phyloP scores from a whole-genome alignment of 768 basidiomycete species.

The Amanita muscaria region DNA sequence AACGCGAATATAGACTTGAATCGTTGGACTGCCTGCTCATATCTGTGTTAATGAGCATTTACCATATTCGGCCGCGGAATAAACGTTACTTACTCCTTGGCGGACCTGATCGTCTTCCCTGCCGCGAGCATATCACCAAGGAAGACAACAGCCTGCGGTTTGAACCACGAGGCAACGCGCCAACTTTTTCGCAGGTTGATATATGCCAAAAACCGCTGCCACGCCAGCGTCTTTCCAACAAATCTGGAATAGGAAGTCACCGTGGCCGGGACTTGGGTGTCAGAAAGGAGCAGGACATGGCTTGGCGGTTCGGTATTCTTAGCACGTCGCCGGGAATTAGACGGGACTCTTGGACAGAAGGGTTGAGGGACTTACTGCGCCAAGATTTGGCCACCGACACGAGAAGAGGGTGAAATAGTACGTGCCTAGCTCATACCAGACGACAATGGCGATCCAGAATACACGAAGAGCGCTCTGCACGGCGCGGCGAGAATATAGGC shows the following conservation, averaged over 20 bases:
- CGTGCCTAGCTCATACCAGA: conserved; percentile 57
- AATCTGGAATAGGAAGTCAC: conserved; percentile 1
- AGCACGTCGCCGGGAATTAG: not conserved
- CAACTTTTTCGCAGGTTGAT: conserved; percentile 63
- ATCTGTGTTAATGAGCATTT: conserved; percentile 32
- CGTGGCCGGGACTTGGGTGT: conserved; percentile 9
- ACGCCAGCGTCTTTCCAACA: conserved; percentile 28
- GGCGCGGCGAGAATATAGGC: conserved; percentile 21
- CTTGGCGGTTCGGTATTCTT: not conserved
- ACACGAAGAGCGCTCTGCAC: conserved; percentile 37
- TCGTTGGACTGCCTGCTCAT: conserved; percentile 44
- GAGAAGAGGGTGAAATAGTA: conserved; percentile 50
- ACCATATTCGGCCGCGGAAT: not conserved
- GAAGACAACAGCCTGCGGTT: conserved; percentile 61
- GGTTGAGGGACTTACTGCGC: conserved; percentile 18
- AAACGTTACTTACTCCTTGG: conserved; percentile 27
- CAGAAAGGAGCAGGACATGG: conserved; percentile 7
- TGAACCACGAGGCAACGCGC: conserved; percentile 48
- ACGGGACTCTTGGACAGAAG: not conserved
- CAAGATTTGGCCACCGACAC: conserved; percentile 49
- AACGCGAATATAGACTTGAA: conserved; percentile 56
- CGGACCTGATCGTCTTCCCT: conserved; percentile 44
- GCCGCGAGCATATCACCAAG: conserved; percentile 71
- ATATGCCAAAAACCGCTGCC: conserved; percentile 41
- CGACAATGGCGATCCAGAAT: conserved; percentile 45